These are phyloP conservation scores for Volvariella surrecta DNA, from an alignment of 1,284 basidiomycete species.

Conservation along the genomic window DNA sequence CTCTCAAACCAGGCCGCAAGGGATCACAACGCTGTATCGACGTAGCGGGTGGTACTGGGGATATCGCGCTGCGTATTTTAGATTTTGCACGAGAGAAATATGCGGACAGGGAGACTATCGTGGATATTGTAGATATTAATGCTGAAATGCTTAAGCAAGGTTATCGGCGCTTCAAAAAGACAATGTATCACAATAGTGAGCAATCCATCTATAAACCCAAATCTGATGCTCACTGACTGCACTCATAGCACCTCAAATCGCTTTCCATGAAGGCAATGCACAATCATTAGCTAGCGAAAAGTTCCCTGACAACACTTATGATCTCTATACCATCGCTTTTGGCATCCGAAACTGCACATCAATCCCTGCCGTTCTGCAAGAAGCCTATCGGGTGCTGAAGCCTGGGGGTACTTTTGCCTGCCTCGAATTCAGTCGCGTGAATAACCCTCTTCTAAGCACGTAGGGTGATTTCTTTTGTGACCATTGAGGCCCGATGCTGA, in stretches of 20 bases:
- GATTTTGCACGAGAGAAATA: slow-evolving; percentile 89
- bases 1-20: slow-evolving; percentile 70
- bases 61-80: slow-evolving; percentile 92
- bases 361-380: slow-evolving; percentile 79
- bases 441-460: slow-evolving; percentile 82
- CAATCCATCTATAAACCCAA: slow-evolving; percentile 11
- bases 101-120: slow-evolving; percentile 81
- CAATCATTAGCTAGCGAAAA: slow-evolving; percentile 65
- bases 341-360: slow-evolving; percentile 98
- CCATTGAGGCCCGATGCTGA: no score
- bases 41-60: slow-evolving; percentile 96
- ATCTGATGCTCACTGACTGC: slow-evolving; percentile 13
- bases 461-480: slow-evolving; percentile 32
- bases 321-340: slow-evolving; percentile 98
- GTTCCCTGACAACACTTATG: slow-evolving; percentile 78
- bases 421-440: slow-evolving; percentile 94
- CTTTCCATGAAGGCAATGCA: slow-evolving; percentile 92
- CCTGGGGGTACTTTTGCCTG: slow-evolving; percentile 96
- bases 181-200: slow-evolving; percentile 95
- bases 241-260: slow-evolving; percentile 79
- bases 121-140: slow-evolving; percentile 95
- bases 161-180: slow-evolving; percentile 84
- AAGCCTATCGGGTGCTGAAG: slow-evolving; percentile 93
- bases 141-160: slow-evolving; percentile 94
- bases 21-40: slow-evolving; percentile 81